Percentiles rank a stretch among this genome's conserved stretches.
Conservation (phyloP, 331 rosid genomes). For the Rosa hybrid region DNA sequence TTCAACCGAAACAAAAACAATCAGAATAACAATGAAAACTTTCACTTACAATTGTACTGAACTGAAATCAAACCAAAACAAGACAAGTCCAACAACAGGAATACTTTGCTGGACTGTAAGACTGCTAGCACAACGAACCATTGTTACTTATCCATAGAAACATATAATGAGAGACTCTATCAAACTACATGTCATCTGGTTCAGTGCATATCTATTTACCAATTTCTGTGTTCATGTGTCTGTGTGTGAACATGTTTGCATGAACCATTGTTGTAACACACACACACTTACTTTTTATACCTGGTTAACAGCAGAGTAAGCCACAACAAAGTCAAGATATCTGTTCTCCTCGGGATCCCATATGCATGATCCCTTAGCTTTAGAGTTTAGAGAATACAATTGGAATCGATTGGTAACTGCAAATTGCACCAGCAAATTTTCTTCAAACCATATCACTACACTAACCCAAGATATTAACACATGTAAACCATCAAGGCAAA, state of each 20-base stretch:
- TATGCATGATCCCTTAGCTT: constrained; percentile 76
- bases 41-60: no score
- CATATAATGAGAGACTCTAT: no score
- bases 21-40: no score
- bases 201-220: neutral
- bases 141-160: no score
- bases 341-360: constrained; percentile 95
- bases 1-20: no score
- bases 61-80: no score
- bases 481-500: neutral
- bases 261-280: neutral
- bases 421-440: constrained; percentile 26
- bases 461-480: neutral
- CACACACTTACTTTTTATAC: constrained; percentile 27
- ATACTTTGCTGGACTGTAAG: no score
- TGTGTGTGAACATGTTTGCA: neutral
- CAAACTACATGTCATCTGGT: neutral
- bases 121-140: no score
- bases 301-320: constrained; percentile 96
- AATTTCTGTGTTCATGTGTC: neutral
- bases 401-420: constrained; percentile 95
- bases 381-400: constrained; percentile 63
- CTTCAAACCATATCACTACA: constrained; percentile 12
- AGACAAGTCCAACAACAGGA: no score
- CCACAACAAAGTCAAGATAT: constrained; percentile 85